Evolutionary conservation across 306 rosid genomes (phyloP).

Genomic region (Mimosa pudica): DNA sequence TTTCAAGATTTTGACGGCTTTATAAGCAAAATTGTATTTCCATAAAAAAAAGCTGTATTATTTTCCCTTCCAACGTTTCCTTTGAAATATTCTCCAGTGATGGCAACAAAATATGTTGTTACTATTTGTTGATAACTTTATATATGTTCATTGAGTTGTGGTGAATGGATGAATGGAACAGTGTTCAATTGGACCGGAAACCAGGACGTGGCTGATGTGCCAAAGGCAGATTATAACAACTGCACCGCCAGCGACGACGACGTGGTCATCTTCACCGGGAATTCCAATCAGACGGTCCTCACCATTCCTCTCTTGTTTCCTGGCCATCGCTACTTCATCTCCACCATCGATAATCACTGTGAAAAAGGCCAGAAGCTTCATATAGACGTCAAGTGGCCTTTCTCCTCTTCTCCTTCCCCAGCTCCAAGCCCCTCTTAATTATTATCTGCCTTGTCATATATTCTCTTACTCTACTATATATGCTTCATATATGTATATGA

Average conservation of each 20-base stretch:
- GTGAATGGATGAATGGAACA: conserved; percentile 2
- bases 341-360: conserved; percentile 38
- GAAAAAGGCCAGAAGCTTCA: conserved; percentile 41
- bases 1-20: no score
- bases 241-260: neutral
- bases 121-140: no score
- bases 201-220: neutral
- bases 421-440: conserved; percentile 8
- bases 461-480: no score
- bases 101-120: no score
- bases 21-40: no score
- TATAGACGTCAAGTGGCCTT: conserved; percentile 26
- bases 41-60: no score
- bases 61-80: no score
- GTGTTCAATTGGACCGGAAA: conserved; percentile 41
- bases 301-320: neutral
- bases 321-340: conserved; percentile 31
- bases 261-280: neutral
- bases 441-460: no score
- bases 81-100: no score
- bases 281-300: neutral
- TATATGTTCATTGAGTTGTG: neutral
- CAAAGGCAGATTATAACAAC: conserved; percentile 30
- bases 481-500: no score
- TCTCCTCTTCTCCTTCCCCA: conserved; percentile 2